Base-by-base conservation (phyloP, 176 grass and related monocot species). In the Carex cristatella region DNA sequence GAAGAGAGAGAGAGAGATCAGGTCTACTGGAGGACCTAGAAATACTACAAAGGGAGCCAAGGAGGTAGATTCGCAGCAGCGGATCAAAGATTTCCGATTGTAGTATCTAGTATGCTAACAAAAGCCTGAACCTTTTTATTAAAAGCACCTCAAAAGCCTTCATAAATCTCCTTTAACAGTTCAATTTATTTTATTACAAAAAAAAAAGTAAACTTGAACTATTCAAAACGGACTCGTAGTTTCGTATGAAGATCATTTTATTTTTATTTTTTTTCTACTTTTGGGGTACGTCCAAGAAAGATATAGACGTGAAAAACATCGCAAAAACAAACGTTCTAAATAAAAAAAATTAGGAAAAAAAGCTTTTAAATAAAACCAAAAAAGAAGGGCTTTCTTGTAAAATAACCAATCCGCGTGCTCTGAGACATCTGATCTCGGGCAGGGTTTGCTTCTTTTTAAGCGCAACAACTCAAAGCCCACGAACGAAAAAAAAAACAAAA, bases 381-480 rank as follows among this genome's bases (percentile, higher is more conserved):
- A 30, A n/a, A 31, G 10, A 54, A 53, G 71, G 71, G 4, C 23
- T 23, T 28, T 5, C 0, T 2, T 4, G 23, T 15, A 78, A 78
- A 78, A 78, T 1, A 6, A 1, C 51, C 28, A 55, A 13, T 4
- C 3, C 51, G 74, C 74, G 74, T 78, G 74, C 74, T 78, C 74
- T 78, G 74, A 56, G 16, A 57, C 51, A 51, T 57, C 49, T 78
- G 74, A 2, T 27, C 3, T 74, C 18, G 1, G 6, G 0, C 74
- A 78, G 74, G 15, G 74, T 53, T 55, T 57, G 74, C 74, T 78
- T 78, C 74, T 78, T 78, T 78, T 58, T 5, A 57, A 33, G 74
- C 48, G 12, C 10, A 78, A 13, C 46, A n/a, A 30, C 46, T 28
- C 10, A 28, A 54, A 54, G 31, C 11, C 6, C 23, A 5, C 46